These are phyloP conservation scores for Aspergillus sp. DNA, from an alignment of 2,329 filamentous ascomycete species.

Conservation along the genomic window DNA sequence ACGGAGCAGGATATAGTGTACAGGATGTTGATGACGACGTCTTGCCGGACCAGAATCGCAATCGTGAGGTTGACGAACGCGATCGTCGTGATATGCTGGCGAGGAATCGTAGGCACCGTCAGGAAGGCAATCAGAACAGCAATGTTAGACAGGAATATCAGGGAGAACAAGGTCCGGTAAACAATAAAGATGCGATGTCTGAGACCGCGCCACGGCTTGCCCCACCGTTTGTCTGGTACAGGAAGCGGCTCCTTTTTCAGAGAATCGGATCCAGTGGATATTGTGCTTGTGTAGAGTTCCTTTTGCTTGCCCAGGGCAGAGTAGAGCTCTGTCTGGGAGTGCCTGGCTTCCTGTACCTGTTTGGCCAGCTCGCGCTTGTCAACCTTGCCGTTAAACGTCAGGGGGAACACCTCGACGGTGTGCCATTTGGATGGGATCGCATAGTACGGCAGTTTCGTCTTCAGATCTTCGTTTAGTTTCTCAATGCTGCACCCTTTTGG, in stretches of 20 bases:
- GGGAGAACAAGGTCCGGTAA: slow-evolving; percentile 58
- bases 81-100: slow-evolving; percentile 16
- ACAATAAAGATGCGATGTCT: slow-evolving; percentile 35
- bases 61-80: slow-evolving; percentile 37
- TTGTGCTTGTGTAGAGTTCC: neutral
- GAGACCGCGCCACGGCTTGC: slow-evolving; percentile 21
- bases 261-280: neutral
- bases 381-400: slow-evolving; percentile 11
- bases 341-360: neutral
- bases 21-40: slow-evolving; percentile 41
- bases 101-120: neutral
- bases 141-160: slow-evolving; percentile 53
- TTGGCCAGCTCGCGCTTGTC: slow-evolving; percentile 6
- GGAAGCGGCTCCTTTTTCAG: neutral
- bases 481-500: neutral
- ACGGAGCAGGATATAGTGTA: slow-evolving; percentile 34
- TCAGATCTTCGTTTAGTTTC: neutral
- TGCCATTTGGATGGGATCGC: slow-evolving; percentile 6
- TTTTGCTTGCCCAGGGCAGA: neutral
- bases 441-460: slow-evolving; percentile 6
- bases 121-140: slow-evolving; percentile 19
- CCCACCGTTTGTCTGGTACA: slow-evolving; percentile 3
- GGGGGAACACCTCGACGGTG: neutral
- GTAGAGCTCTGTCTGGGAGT: neutral
- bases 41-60: slow-evolving; percentile 38